Conservation (phyloP, 2,329 filamentous ascomycete species). For the Monilinia aucupariae region DNA sequence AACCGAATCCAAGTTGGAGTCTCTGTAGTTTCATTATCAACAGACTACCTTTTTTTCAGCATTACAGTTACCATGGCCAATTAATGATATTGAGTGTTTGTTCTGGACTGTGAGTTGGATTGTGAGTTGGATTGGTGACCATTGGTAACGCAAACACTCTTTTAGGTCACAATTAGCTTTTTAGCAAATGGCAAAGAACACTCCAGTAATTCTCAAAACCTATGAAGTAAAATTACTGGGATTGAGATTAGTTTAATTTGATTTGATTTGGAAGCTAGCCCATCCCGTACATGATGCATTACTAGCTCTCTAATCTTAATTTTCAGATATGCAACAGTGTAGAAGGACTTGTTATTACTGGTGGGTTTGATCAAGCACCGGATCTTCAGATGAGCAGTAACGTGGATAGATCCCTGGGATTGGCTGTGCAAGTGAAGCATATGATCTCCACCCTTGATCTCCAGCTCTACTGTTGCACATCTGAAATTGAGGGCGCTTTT, state of each 20-base stretch:
- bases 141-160: background rate
- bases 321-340: background rate
- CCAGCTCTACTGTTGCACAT: background rate
- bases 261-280: background rate
- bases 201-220: background rate
- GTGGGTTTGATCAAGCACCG: background rate
- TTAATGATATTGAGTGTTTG: background rate
- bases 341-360: background rate
- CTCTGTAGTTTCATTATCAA: background rate
- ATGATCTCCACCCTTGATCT: background rate
- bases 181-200: background rate
- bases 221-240: background rate
- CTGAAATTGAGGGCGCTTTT: background rate
- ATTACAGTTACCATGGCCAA: no score
- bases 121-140: accelerated
- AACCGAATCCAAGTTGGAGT: background rate
- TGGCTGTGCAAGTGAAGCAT: background rate
- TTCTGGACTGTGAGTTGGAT: accelerated
- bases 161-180: background rate
- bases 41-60: background rate
- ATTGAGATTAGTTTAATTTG: background rate
- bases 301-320: background rate
- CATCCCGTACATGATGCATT: no score
- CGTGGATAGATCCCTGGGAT: background rate
- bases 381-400: background rate